Evolutionary conservation across 257 asterid species (phyloP).

Genomic region (Penstemon davidsonii): DNA sequence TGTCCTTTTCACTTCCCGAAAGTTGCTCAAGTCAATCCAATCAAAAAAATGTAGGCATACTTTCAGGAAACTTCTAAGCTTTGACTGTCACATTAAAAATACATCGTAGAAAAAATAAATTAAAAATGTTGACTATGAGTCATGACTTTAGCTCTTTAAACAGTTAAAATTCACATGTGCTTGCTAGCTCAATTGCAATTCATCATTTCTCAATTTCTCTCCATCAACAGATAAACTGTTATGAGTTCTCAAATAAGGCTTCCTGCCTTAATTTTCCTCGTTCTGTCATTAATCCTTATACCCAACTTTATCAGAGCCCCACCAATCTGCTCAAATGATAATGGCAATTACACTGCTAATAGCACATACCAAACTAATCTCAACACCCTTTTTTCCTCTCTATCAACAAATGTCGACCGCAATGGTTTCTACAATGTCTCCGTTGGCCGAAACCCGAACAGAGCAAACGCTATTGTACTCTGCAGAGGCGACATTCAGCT

Average conservation of each 20-base stretch:
- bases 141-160: no score
- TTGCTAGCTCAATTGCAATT: no score
- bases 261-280: slow-evolving; percentile 2
- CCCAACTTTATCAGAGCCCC: background rate
- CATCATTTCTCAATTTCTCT: background rate
- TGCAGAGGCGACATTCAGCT: slow-evolving; percentile 39
- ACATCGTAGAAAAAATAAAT: no score
- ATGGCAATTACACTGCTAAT: slow-evolving; percentile 27
- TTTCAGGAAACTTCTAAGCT: background rate
- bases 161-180: no score
- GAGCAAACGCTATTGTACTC: slow-evolving; percentile 29
- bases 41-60: no score
- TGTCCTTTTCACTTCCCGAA: no score
- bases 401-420: slow-evolving; percentile 20
- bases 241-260: slow-evolving; percentile 5
- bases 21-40: no score
- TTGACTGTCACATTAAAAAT: background rate
- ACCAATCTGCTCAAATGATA: background rate
- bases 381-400: slow-evolving; percentile 29
- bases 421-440: slow-evolving; percentile 38
- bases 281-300: slow-evolving; percentile 1
- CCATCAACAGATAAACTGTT: no score
- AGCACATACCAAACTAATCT: slow-evolving; percentile 30
- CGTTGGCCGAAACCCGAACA: slow-evolving; percentile 24
- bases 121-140: no score